Evolutionary conservation across 2,329 filamentous ascomycete genomes (phyloP).

Genomic region (Trichoderma gracile): DNA sequence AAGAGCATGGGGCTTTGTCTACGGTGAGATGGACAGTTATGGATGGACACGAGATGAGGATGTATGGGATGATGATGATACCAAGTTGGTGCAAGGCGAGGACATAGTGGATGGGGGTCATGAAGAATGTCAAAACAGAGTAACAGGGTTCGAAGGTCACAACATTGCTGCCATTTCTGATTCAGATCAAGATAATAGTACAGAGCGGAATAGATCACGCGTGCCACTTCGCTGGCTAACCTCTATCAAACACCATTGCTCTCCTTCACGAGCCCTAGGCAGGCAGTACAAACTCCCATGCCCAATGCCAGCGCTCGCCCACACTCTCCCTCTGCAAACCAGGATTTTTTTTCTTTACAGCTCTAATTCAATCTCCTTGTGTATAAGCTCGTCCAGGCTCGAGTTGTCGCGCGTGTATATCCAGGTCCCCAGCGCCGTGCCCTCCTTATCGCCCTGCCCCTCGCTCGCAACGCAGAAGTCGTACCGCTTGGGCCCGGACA

Average conservation of each 20-base stretch:
- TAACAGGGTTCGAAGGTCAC: background rate
- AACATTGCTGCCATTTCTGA: background rate
- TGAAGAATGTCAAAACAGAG: background rate
- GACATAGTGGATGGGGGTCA: background rate
- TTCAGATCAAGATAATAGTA: background rate
- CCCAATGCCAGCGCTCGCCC: background rate
- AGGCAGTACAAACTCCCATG: background rate
- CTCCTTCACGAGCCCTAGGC: background rate
- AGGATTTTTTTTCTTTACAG: slow-evolving; percentile 37
- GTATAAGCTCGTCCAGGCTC: slow-evolving; percentile 70
- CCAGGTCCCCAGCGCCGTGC: slow-evolving; percentile 74
- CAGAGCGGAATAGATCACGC: slow-evolving; percentile 9
- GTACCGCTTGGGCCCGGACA: slow-evolving; percentile 89
- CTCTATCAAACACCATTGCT: slow-evolving; percentile 16
- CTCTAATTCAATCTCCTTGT: slow-evolving; percentile 72
- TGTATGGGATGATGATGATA: background rate
- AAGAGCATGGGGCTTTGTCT: slow-evolving; percentile 69
- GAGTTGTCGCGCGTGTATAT: slow-evolving; percentile 84
- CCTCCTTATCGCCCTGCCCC: slow-evolving; percentile 73
- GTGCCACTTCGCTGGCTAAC: slow-evolving; percentile 4
- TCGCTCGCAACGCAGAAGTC: slow-evolving; percentile 81
- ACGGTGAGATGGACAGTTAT: slow-evolving; percentile 40
- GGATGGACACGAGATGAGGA: background rate
- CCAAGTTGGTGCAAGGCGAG: background rate
- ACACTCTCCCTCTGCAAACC: background rate